Percentiles rank a stretch among this genome's conserved stretches.
phyloP scores from a whole-genome alignment of 2,329 filamentous ascomycete genomes.

The Pseudodiploospora longispora region DNA sequence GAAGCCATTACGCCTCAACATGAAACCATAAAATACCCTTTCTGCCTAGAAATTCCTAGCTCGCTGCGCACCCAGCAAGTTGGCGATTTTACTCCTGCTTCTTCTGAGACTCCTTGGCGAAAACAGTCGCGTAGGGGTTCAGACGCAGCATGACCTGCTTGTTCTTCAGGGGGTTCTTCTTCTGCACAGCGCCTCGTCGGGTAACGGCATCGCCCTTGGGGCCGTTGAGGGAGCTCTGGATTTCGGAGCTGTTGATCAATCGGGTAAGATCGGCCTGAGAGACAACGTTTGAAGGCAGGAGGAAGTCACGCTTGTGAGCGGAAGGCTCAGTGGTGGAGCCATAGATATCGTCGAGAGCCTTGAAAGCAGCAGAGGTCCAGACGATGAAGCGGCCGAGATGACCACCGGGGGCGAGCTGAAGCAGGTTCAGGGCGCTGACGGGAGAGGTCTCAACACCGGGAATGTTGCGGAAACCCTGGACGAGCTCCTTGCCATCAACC shows the following conservation, averaged over 20 bases:
- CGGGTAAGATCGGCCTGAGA: constrained; percentile 91
- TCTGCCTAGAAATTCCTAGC: constrained; percentile 17
- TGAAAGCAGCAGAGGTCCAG: constrained; percentile 97
- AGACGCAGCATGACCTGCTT: constrained; percentile 97
- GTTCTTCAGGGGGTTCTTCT: constrained; percentile 99
- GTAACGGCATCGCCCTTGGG: constrained; percentile 84
- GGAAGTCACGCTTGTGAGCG: constrained; percentile 97
- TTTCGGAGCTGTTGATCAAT: constrained; percentile 98
- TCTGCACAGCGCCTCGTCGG: constrained; percentile 88
- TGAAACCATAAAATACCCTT: constrained; percentile 24
- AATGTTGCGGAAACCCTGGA: constrained; percentile 96
- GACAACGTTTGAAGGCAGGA: constrained; percentile 87
- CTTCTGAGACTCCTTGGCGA: constrained; percentile 58
- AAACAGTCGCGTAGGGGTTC: constrained; percentile 94
- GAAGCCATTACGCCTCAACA: constrained; percentile 31
- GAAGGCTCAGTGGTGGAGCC: constrained; percentile 84
- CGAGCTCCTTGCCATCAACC: constrained; percentile 88
- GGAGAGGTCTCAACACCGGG: constrained; percentile 94
- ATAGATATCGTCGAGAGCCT: constrained; percentile 95
- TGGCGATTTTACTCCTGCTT: constrained; percentile 28
- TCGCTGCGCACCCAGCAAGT: constrained; percentile 32
- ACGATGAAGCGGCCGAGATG: constrained; percentile 98
- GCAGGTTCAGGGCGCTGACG: constrained; percentile 92
- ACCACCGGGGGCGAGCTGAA: constrained; percentile 97
- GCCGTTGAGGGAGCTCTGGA: constrained; percentile 89